These are phyloP conservation scores for Sistotremastrum niveocremeum DNA, from an alignment of 768 basidiomycete genomes.

Conservation along the genomic window DNA sequence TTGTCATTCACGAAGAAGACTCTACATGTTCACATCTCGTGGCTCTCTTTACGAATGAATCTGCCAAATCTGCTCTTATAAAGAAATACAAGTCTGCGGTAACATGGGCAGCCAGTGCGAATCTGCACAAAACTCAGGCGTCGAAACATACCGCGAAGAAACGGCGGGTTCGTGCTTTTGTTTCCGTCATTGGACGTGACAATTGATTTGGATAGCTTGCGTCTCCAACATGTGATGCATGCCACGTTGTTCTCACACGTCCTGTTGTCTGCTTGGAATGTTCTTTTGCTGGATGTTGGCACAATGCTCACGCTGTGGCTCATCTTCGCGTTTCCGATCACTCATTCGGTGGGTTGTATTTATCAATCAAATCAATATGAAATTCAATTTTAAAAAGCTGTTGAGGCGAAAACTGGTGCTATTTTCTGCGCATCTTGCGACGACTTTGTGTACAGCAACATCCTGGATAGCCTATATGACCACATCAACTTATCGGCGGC, in stretches of 20 bases:
- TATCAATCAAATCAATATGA: conserved; percentile 1
- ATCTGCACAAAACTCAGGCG: conserved; percentile 31
- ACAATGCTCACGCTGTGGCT: conserved; percentile 34
- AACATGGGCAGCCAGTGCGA: conserved; percentile 26
- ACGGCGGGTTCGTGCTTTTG: conserved; percentile 37
- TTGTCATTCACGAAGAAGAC: too few relatives aligned
- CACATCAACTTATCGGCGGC: conserved; percentile 37
- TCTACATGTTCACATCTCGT: conserved; percentile 28
- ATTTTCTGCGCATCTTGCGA: conserved; percentile 64
- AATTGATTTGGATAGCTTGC: conserved; percentile 25
- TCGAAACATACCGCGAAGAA: conserved; percentile 41
- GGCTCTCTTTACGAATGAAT: conserved; percentile 21
- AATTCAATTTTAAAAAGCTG: conserved; percentile 30
- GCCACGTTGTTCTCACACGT: conserved; percentile 38
- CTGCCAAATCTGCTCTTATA: conserved; percentile 17
- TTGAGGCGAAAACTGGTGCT: conserved; percentile 59
- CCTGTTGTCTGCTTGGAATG: conserved; percentile 70
- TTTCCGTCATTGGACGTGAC: not conserved
- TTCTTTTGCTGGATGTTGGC: conserved; percentile 58
- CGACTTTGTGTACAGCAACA: conserved; percentile 55
- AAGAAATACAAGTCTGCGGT: conserved; percentile 41
- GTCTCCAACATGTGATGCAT: conserved; percentile 51
- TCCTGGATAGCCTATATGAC: conserved; percentile 33
- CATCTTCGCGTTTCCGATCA: conserved; percentile 51
- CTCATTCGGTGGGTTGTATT: conserved; percentile 42